A percentile compares a stretch with the other conserved stretches of the same genome.
These are phyloP conservation scores for Jaenimonas drosophilae DNA, from an alignment of 208 protist species.

Conservation along the genomic window DNA sequence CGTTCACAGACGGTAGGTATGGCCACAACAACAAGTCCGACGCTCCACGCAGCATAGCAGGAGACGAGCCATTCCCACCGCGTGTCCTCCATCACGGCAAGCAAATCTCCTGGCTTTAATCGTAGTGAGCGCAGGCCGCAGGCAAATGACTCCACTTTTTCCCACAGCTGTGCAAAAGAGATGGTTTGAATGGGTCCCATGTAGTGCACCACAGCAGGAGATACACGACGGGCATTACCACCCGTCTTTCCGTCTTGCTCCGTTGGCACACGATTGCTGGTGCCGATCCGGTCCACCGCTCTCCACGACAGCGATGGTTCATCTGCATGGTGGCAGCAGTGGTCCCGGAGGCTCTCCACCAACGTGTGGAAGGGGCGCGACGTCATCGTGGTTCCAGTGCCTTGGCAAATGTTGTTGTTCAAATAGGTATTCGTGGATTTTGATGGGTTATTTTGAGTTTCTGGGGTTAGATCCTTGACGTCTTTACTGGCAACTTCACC, in stretches of 20 bases:
- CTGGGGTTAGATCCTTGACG: no score
- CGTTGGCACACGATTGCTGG: no score
- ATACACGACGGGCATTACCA: no score
- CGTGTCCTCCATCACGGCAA: conserved; percentile 44
- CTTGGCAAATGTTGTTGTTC: no score
- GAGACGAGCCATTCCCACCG: conserved; percentile 75
- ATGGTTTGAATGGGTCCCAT: conserved; percentile 32
- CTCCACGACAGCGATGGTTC: conserved; percentile 6
- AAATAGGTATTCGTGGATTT: no score
- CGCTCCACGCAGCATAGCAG: conserved; percentile 45
- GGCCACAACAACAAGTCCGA: conserved; percentile 32
- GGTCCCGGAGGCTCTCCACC: neutral
- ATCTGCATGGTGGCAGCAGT: neutral
- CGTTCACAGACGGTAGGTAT: conserved; percentile 14
- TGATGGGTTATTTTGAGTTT: no score
- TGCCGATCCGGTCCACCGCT: conserved; percentile 3
- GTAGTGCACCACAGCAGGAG: no score
- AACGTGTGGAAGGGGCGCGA: neutral
- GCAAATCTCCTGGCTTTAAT: conserved; percentile 19
- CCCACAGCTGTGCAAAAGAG: conserved; percentile 34
- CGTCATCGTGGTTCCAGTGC: neutral
- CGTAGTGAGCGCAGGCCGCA: conserved; percentile 40
- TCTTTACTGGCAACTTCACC: no score
- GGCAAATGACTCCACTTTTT: conserved; percentile 33
- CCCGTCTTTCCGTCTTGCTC: no score